These are phyloP conservation scores for Talaromyces sp. DNA, from an alignment of 2,329 filamentous ascomycete species.

Conservation along the genomic window DNA sequence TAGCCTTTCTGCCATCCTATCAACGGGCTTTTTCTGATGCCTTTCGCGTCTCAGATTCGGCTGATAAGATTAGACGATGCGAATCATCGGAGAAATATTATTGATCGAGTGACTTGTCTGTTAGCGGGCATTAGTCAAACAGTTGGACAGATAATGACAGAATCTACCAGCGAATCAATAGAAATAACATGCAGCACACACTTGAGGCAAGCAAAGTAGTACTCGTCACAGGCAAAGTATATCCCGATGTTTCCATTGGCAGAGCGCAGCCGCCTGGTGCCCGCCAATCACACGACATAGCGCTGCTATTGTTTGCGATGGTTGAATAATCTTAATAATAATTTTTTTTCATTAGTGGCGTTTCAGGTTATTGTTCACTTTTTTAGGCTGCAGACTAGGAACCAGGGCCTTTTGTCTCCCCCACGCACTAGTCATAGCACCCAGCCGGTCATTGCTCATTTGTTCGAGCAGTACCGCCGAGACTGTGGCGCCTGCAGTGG, in stretches of 20 bases:
- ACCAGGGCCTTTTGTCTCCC: background rate
- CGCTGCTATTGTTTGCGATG: background rate
- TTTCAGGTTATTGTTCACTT: background rate
- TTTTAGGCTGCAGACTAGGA: background rate
- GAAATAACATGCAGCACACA: background rate
- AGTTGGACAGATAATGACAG: background rate
- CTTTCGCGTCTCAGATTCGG: background rate
- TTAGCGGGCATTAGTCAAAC: background rate
- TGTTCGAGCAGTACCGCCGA: background rate
- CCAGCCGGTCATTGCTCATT: no score
- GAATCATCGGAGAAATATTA: background rate
- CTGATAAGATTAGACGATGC: background rate
- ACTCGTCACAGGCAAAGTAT: background rate
- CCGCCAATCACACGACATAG: background rate
- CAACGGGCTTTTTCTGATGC: background rate
- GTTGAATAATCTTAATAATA: background rate
- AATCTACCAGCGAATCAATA: background rate
- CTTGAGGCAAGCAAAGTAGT: no score
- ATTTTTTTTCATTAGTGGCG: background rate
- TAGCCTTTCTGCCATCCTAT: background rate
- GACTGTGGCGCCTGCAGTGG: background rate
- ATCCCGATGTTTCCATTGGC: background rate
- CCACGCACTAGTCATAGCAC: no score
- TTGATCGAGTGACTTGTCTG: background rate
- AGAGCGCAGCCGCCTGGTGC: background rate